These are phyloP conservation scores for Macrophomina pseudophaseolina DNA, from an alignment of 2,329 filamentous ascomycete species.

Conservation along the genomic window DNA sequence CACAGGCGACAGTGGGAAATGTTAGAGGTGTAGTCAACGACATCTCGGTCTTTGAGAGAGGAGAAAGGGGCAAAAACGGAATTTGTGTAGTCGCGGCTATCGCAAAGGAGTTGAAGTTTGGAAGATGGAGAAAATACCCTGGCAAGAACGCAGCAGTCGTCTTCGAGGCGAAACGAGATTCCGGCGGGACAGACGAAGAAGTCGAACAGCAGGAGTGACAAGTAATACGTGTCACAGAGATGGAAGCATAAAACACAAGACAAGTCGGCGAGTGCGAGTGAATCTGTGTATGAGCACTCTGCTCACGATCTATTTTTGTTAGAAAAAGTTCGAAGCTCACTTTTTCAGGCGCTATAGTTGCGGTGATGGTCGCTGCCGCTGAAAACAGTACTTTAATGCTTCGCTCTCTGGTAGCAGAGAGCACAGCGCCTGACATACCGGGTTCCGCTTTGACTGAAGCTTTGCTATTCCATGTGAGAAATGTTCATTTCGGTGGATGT, in stretches of 20 bases:
- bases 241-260: not conserved
- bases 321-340: not conserved
- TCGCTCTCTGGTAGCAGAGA: not conserved
- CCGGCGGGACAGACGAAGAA: constrained; percentile 28
- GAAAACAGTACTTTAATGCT: not conserved
- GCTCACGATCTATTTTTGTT: not conserved
- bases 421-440: not conserved
- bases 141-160: constrained; percentile 85
- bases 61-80: constrained; percentile 73
- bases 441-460: not conserved
- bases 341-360: not conserved
- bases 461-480: not conserved
- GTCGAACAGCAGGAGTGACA: not conserved
- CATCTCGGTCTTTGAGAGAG: constrained; percentile 83
- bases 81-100: constrained; percentile 85
- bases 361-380: not conserved
- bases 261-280: not conserved
- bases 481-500: constrained; percentile 6
- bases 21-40: constrained; percentile 85
- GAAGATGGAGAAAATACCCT: constrained; percentile 70
- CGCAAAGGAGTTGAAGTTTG: constrained; percentile 84
- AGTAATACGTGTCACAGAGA: not conserved
- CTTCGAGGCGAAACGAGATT: constrained; percentile 72
- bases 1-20: constrained; percentile 8
- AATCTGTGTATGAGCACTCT: not conserved